Conservation (phyloP, 169 alveolate species). For the Plasmodium ovale region DNA sequence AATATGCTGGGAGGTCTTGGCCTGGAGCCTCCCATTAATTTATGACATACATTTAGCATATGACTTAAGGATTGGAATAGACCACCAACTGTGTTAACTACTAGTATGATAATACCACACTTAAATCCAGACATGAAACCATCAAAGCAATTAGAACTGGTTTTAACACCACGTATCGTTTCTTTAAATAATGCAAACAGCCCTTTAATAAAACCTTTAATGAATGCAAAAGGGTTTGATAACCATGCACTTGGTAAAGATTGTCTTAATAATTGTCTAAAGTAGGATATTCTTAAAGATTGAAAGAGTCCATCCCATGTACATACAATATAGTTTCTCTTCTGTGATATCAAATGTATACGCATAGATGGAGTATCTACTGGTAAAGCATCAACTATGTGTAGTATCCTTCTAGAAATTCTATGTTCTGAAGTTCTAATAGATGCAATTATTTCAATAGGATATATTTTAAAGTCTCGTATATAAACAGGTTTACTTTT, state of each 20-base stretch:
- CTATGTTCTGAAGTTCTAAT: conserved; percentile 91
- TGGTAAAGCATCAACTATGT: conserved; percentile 92
- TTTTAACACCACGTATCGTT: conserved; percentile 85
- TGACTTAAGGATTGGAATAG: conserved; percentile 90
- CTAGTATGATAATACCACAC: conserved; percentile 89
- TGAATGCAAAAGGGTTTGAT: conserved; percentile 90
- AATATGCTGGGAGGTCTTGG: conserved; percentile 91
- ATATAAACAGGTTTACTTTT: conserved; percentile 88
- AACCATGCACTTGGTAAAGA: conserved; percentile 93
- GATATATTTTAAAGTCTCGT: conserved; percentile 85
- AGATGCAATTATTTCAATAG: conserved; percentile 88
- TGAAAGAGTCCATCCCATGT: conserved; percentile 89
- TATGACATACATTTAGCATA: conserved; percentile 89
- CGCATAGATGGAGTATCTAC: conserved; percentile 93
- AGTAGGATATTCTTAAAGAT: conserved; percentile 87
- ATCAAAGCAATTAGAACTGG: conserved; percentile 83
- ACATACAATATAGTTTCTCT: conserved; percentile 84
- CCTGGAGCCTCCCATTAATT: conserved; percentile 90
- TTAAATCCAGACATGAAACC: conserved; percentile 91
- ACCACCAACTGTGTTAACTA: conserved; percentile 91
- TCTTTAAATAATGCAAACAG: conserved; percentile 83
- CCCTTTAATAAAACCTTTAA: conserved; percentile 90
- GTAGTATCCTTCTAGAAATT: conserved; percentile 88
- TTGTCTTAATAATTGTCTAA: conserved; percentile 90
- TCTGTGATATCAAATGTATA: conserved; percentile 87